Conservation (phyloP, 371 early-diverging fungal species). For the Rhizomucor miehei region DNA sequence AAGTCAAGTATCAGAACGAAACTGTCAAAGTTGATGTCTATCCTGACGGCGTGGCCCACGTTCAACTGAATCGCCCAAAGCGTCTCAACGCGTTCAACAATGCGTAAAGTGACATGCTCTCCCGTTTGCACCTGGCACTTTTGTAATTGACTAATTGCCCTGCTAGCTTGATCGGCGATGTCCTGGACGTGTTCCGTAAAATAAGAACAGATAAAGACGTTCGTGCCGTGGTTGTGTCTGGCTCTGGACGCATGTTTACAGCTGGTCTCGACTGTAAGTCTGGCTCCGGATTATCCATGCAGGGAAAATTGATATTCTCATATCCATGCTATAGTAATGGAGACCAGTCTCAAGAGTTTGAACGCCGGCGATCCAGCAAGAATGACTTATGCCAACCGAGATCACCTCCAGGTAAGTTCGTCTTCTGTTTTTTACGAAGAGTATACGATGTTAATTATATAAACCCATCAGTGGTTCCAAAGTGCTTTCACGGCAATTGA, state of each 20-base stretch:
- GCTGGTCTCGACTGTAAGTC: constrained; percentile 87
- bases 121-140: neutral
- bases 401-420: constrained; percentile 32
- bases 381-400: constrained; percentile 40
- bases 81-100: constrained; percentile 79
- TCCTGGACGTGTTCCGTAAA: constrained; percentile 43
- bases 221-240: constrained; percentile 74
- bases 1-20: constrained; percentile 50
- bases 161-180: constrained; percentile 24
- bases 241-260: constrained; percentile 75
- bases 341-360: constrained; percentile 12
- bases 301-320: no score
- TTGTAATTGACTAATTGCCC: neutral
- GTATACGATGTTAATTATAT: constrained; percentile 14
- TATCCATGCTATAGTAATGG: constrained; percentile 10
- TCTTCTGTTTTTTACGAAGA: neutral
- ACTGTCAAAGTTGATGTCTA: constrained; percentile 57
- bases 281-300: neutral
- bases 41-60: constrained; percentile 69
- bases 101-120: constrained; percentile 22
- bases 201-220: constrained; percentile 61
- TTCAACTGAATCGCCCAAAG: constrained; percentile 80
- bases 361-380: constrained; percentile 49
- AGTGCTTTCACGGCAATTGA: constrained; percentile 75
- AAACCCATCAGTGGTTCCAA: constrained; percentile 48